Percentiles rank a stretch among this genome's conserved stretches.
phyloP scores from a whole-genome alignment of 768 basidiomycete genomes.

The Agaricus blazei region DNA sequence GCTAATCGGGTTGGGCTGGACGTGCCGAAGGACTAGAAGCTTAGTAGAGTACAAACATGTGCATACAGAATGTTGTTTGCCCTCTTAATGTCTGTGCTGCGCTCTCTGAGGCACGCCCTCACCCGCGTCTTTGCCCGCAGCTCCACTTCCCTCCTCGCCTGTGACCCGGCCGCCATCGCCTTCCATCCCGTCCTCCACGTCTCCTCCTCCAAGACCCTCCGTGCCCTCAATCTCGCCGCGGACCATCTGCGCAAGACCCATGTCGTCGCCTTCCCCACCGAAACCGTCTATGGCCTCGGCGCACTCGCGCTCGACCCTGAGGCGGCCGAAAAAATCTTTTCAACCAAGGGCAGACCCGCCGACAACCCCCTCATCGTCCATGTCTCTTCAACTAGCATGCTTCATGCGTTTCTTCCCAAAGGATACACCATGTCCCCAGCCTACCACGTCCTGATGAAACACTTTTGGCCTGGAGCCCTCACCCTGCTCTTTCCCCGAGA shows the following conservation, averaged over 20 bases:
- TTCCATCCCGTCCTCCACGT: constrained; percentile 48
- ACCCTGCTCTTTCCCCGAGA: constrained; percentile 86
- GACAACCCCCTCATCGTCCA: constrained; percentile 99
- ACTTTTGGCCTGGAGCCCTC: constrained; percentile 94
- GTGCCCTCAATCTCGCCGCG: constrained; percentile 52
- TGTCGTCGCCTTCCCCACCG: constrained; percentile 89
- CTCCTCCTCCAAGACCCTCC: constrained; percentile 42
- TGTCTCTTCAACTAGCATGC: constrained; percentile 82
- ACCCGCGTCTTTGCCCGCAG: constrained; percentile 18
- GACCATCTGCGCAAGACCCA: constrained; percentile 42
- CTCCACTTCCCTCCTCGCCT: constrained; percentile 45
- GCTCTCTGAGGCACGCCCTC: constrained; percentile 24
- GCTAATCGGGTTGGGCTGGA: constrained; percentile 84
- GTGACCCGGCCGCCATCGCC: constrained; percentile 57
- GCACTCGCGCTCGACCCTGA: constrained; percentile 65
- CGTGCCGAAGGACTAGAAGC: constrained; percentile 46
- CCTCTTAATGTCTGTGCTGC: constrained; percentile 23
- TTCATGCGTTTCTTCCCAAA: constrained; percentile 65
- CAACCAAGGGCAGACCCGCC: constrained; percentile 84
- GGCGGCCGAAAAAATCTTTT: constrained; percentile 74
- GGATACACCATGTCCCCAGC: constrained; percentile 53
- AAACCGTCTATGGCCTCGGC: constrained; percentile 98
- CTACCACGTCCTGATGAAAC: constrained; percentile 71
- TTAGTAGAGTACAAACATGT: background rate
- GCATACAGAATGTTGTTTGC: constrained; percentile 8